These are phyloP conservation scores for Nematocida major DNA, from an alignment of 371 early-diverging fungal species.

Conservation along the genomic window DNA sequence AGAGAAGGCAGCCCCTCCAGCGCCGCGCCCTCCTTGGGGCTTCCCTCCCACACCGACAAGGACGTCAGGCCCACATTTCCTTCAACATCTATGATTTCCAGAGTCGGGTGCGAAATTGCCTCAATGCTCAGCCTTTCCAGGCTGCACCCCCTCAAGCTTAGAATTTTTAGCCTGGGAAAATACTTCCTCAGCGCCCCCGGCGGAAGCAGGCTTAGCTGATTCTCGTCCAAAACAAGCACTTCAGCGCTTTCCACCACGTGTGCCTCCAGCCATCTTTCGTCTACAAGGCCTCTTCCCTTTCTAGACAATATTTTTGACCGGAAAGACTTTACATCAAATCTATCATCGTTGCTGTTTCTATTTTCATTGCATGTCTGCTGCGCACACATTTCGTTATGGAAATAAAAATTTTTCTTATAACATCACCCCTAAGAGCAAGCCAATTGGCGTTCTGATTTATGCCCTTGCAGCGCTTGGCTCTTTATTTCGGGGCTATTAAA, in stretches of 20 bases:
- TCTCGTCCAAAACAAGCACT: slow-evolving; percentile 49
- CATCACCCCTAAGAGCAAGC: slow-evolving; percentile 5
- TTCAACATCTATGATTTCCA: slow-evolving; percentile 33
- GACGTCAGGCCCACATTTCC: not conserved
- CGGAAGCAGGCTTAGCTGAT: slow-evolving; percentile 21
- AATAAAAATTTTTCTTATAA: slow-evolving; percentile 47
- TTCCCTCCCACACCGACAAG: not conserved
- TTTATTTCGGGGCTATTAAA: not conserved
- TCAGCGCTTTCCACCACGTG: slow-evolving; percentile 8
- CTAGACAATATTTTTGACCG: slow-evolving; percentile 25
- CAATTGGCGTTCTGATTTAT: slow-evolving; percentile 4
- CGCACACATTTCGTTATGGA: slow-evolving; percentile 48
- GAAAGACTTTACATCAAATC: not conserved
- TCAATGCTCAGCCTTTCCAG: slow-evolving; percentile 1
- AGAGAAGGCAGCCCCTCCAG: not conserved
- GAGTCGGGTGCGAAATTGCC: slow-evolving; percentile 22
- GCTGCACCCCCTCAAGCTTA: slow-evolving; percentile 21
- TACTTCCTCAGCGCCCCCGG: not conserved
- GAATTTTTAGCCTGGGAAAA: slow-evolving; percentile 36
- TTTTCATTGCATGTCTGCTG: slow-evolving; percentile 52
- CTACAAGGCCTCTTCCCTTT: slow-evolving; percentile 30
- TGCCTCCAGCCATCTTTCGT: slow-evolving; percentile 9
- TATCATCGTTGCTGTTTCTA: not conserved
- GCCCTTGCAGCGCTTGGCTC: not conserved
- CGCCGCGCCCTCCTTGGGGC: not conserved